Evolutionary conservation across 1,284 basidiomycete species (phyloP).

Genomic region (Malassezia equina): DNA sequence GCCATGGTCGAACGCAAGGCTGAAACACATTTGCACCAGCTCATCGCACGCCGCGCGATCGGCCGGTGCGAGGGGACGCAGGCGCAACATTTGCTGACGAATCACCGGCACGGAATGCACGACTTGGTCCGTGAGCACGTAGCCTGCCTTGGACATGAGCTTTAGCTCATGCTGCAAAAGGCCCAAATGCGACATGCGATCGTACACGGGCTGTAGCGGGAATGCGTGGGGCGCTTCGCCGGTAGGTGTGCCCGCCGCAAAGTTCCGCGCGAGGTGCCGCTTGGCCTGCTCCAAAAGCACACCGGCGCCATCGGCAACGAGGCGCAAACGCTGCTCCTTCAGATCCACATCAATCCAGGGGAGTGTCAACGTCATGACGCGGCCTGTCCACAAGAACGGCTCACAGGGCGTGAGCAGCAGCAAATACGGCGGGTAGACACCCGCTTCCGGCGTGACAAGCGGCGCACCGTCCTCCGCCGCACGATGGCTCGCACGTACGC

Average conservation of each 20-base stretch:
- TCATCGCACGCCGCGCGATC: slow-evolving; percentile 52
- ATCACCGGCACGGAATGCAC: slow-evolving; percentile 56
- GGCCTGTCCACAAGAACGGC: slow-evolving; percentile 87
- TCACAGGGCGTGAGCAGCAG: slow-evolving; percentile 75
- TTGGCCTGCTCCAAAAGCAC: slow-evolving; percentile 68
- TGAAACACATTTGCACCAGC: slow-evolving; percentile 86
- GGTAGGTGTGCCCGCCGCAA: slow-evolving; percentile 33
- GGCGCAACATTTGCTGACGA: slow-evolving; percentile 21
- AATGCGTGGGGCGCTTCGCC: slow-evolving; percentile 38
- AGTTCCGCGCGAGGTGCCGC: slow-evolving; percentile 56
- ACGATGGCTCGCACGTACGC: slow-evolving; percentile 49
- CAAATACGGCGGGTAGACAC: slow-evolving; percentile 56
- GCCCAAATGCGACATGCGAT: slow-evolving; percentile 84
- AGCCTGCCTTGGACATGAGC: slow-evolving; percentile 78
- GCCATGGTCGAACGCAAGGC: slow-evolving; percentile 75
- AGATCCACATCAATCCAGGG: slow-evolving; percentile 38
- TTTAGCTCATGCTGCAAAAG: slow-evolving; percentile 77
- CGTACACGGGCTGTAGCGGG: slow-evolving; percentile 57
- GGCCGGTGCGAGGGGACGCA: slow-evolving; percentile 18
- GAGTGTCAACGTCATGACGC: slow-evolving; percentile 56
- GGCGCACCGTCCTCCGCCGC: not conserved
- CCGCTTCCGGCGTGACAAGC: not conserved
- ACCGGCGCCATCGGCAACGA: slow-evolving; percentile 61
- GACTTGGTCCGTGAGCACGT: slow-evolving; percentile 81
- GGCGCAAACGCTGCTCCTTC: slow-evolving; percentile 38